Conservation (phyloP, 805 yeast species). For the Cyberlindnera misumaiensis region DNA sequence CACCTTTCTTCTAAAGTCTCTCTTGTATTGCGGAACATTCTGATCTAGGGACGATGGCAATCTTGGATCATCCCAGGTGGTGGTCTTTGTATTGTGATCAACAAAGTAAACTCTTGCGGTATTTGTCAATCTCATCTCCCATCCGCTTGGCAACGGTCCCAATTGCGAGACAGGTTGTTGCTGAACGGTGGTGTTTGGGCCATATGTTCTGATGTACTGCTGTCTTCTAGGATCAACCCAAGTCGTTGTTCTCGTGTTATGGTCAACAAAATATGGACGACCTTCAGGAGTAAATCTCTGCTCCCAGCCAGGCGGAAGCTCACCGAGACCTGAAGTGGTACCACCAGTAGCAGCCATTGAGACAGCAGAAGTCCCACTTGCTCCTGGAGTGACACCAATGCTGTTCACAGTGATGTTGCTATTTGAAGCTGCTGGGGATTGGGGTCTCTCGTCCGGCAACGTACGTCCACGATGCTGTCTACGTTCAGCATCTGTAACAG, state of each 20-base stretch:
- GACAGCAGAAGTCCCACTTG: constrained; percentile 51
- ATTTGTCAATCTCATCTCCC: constrained; percentile 99
- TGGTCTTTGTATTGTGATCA: constrained; percentile 97
- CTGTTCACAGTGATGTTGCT: constrained; percentile 40
- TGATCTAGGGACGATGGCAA: constrained; percentile 95
- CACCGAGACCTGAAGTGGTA: constrained; percentile 94
- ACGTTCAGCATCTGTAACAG: constrained; percentile 78
- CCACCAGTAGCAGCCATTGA: constrained; percentile 68
- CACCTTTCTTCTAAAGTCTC: constrained; percentile 96
- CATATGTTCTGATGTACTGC: constrained; percentile 94
- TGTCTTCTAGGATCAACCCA: constrained; percentile 99
- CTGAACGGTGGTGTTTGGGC: constrained; percentile 84
- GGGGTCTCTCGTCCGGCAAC: constrained; percentile 57
- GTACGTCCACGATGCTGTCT: constrained; percentile 88
- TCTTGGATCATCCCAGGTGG: constrained; percentile 99
- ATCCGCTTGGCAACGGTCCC: constrained; percentile 97
- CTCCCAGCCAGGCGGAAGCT: constrained; percentile 98
- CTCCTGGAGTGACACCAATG: constrained; percentile 37
- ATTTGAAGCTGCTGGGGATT: constrained; percentile 19
- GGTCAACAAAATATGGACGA: constrained; percentile 96
- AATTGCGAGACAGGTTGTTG: constrained; percentile 97
- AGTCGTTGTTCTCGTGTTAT: constrained; percentile 98
- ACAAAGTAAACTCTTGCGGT: constrained; percentile 98
- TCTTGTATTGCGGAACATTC: constrained; percentile 97
- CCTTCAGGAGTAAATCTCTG: constrained; percentile 98